Base-by-base conservation (phyloP, 2,329 filamentous ascomycete genomes). In the Verticillium nubilum region DNA sequence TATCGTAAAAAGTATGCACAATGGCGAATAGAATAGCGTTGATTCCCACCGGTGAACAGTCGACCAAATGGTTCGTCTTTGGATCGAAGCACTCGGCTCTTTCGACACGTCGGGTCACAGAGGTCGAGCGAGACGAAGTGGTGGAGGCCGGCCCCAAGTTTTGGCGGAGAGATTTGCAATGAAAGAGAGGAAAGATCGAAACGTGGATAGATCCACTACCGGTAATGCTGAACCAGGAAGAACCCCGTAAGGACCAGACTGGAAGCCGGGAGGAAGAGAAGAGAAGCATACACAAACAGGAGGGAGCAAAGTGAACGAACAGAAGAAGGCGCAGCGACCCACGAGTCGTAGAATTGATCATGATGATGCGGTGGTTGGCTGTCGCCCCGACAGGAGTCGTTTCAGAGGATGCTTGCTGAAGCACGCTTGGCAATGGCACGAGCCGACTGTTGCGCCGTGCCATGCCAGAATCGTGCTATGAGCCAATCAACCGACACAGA, bases 351-450 rank as follows among this genome's bases (percentile, higher is more conserved):
- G 52, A 85, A 66, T 85, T 82, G 6, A 72, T 77, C 84, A 86
- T 86, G 65, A 86, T 80, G 63, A 83, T 79, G 50, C 74, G 73
- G 70, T 86, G 86, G 2, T 83, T 84, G 23, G 77, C 67, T 61
- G 84, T 83, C 61, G 85, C 82, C 29, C 73, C 67, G 4, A 83
- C 83, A 2, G 54, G 52, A 25, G 52, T 29, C 52, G 52, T 53
- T 53, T 53, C 52, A 53, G 27, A 53, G 42, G 35, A 47, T 23
- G 42, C 42, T 47, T 47, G 42, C 42, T 47, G 42, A 47, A 47
- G 42, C 42, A 47, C 42, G 52, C 52, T 29, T 28, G 52, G 52
- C 52, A 23, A 19, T 19, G 13, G 52, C 27, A 29, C 52, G 25
- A 53, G 25, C 27, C 52, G 6, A 17, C 25, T 25, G n/a, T 47